Evolutionary conservation across 2,329 filamentous ascomycete species (phyloP).

Genomic region (Colletotrichum sp.): DNA sequence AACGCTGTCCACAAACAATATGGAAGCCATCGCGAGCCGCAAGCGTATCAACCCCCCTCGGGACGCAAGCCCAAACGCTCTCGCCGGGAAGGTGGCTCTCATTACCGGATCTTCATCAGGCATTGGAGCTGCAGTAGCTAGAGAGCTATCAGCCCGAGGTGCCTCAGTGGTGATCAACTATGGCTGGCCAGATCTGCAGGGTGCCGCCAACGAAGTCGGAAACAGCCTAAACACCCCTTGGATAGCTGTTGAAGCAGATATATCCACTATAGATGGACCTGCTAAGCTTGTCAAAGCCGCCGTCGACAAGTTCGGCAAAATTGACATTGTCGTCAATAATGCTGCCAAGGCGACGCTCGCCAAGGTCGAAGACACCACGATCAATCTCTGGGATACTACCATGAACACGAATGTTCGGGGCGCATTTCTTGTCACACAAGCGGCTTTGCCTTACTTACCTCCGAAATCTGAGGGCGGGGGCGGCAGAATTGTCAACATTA

Average conservation of each 20-base stretch:
- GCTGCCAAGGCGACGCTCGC: constrained; percentile 40
- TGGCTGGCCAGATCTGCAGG: constrained; percentile 32
- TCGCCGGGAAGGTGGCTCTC: constrained; percentile 52
- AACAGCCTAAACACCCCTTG: constrained; percentile 23
- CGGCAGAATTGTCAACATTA: constrained; percentile 49
- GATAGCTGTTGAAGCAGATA: constrained; percentile 47
- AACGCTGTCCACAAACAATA: background rate
- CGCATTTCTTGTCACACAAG: constrained; percentile 46
- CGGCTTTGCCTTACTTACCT: constrained; percentile 41
- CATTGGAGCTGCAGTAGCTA: constrained; percentile 49
- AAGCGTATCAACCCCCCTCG: background rate
- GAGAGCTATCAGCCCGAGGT: constrained; percentile 48
- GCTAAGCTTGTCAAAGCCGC: constrained; percentile 38
- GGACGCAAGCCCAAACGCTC: background rate
- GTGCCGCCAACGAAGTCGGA: background rate
- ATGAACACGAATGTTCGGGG: constrained; percentile 46
- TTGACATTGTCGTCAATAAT: constrained; percentile 46
- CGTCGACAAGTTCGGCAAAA: constrained; percentile 34
- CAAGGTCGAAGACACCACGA: constrained; percentile 40
- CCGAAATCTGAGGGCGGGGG: constrained; percentile 16
- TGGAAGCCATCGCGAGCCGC: background rate
- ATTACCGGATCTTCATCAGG: constrained; percentile 50
- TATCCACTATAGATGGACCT: constrained; percentile 41
- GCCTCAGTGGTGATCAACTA: constrained; percentile 56
- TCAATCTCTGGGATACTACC: constrained; percentile 42